Evolutionary conservation across 2,329 filamentous ascomycete genomes (phyloP), one percentile per base, ranked within the genome.

Genomic region (Emmonsia crescens): DNA sequence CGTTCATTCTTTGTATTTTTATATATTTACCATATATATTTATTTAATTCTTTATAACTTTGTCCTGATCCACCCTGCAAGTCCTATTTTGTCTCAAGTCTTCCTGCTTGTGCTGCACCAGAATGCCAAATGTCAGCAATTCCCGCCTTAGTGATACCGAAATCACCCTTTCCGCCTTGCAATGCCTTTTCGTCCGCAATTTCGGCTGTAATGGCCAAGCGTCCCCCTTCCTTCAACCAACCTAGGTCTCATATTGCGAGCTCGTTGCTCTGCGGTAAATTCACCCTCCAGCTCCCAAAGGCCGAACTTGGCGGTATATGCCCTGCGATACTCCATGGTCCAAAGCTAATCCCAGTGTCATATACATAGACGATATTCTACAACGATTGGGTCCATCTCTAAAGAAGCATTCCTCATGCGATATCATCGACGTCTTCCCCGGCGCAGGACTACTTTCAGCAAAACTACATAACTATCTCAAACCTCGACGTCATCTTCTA

Each of bases 341-440:
- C 24, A 10, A 42, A 40, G 24, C 40, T 57, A 46, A 57, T 14
- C 16, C 38, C 19, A 31, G 8, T 46, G 5, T 19, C 27, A 42
- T 46, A 2, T 27, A 38, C 52, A 16, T 68, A 77, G 88, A 91
- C 69, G 86, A 93, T 67, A 77, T 89, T 16, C 68, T 96, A 54
- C 72, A 83, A 6, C 89, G 89, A 63, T 76, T 95, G n/a, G 84
- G 82, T 2, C 81, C 83, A 0, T 85, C 85, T 2, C 80, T 97
- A 21, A 77, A 84, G 40, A 82, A 84, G 52, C 87, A 94, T 73
- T 77, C 80, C 57, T 89, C 89, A 60, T 91, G 92, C 75, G 91
- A 96, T 68, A 82, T 97, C 52, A 78, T 99, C 68, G 93, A 97
- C 71, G 78, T 96, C 61, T 90, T 92, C 72, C 93, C 93, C 0